Evolutionary conservation across 805 yeast genomes (phyloP), one percentile per base, ranked within the genome.

Genomic region (Groenewaldozyma salmanticensis): DNA sequence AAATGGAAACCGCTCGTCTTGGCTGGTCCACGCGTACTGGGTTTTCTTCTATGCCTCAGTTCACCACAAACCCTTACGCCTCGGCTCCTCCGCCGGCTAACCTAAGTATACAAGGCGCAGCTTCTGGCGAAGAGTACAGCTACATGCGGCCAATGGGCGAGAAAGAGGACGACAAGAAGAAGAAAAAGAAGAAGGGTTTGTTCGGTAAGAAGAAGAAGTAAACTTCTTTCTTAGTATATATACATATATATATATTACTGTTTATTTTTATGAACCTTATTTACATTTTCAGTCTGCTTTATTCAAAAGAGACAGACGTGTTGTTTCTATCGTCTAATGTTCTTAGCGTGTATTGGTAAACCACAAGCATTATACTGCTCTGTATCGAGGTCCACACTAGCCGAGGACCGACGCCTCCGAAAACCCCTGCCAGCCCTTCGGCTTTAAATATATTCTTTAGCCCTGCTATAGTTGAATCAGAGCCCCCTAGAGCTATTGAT

Each of bases 381-480:
- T 92, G 99, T 16, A 88, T 67, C 48, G 94, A 83, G 0, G 97
- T 90, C 99, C 99, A 92, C 3, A 92, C 81, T 50, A 87, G 79
- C 48, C 99, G 71, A 1, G 99, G 98, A 0, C 96, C 96, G 4
- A 92, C 95, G 1, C 99, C 99, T 24, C 88, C 75, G 61, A 92
- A 90, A 31, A 86, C 67, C 0, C 95, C 95, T 1, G 71, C 44
- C 0, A 79, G 39, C 1, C 98, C 97, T 59, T 92, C 96, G 20
- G 71, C 65, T 40, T 61, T 70, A 56, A 80, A 81, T 3, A 92
- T 75, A 5, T 69, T 65, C 22, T 53, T 50, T 32, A 83, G 55
- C 16, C 81, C 79, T 38, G 64, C 64, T 27, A 66, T 39, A 1
- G 80, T 72, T 2, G 82, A 73, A 21, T 60, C 60, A 24, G 74